A percentile compares a stretch with the other conserved stretches of the same genome.
phyloP scores from a whole-genome alignment of 495 filamentous ascomycete species.

The Lichenothelia convexa region DNA sequence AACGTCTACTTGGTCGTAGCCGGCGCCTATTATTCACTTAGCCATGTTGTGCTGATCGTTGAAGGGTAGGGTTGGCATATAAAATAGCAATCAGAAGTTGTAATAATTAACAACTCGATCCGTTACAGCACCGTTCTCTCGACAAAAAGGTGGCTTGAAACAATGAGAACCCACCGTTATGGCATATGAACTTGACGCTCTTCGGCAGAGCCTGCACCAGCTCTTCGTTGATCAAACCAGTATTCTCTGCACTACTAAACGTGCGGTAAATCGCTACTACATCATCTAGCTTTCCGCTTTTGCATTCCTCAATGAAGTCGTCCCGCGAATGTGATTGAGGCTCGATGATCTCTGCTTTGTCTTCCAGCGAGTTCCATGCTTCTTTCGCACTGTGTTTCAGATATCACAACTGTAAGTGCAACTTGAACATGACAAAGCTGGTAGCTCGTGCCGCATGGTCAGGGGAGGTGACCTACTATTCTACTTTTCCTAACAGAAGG shows the following conservation, averaged over 20 bases:
- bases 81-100: too few relatives aligned
- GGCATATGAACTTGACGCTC: constrained; percentile 59
- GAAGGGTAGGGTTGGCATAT: too few relatives aligned
- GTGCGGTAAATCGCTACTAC: constrained; percentile 59
- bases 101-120: too few relatives aligned
- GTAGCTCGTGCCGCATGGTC: background rate
- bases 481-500: constrained; percentile 18
- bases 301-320: constrained; percentile 59
- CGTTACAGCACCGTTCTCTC: too few relatives aligned
- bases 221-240: constrained; percentile 35
- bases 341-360: constrained; percentile 31
- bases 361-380: constrained; percentile 31
- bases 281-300: constrained; percentile 46
- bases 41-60: too few relatives aligned
- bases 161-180: constrained; percentile 57
- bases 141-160: too few relatives aligned
- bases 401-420: constrained; percentile 4
- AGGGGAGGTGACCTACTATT: constrained; percentile 16
- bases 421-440: background rate
- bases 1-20: constrained; percentile 69
- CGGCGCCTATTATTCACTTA: constrained; percentile 52
- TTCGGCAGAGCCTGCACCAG: constrained; percentile 40
- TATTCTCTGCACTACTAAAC: constrained; percentile 45
- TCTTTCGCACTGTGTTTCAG: constrained; percentile 24
- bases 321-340: constrained; percentile 34